A percentile compares a stretch with the other conserved stretches of the same genome.
phyloP scores from a whole-genome alignment of 2,329 filamentous ascomycete species.

The Juglanconis juglandina region DNA sequence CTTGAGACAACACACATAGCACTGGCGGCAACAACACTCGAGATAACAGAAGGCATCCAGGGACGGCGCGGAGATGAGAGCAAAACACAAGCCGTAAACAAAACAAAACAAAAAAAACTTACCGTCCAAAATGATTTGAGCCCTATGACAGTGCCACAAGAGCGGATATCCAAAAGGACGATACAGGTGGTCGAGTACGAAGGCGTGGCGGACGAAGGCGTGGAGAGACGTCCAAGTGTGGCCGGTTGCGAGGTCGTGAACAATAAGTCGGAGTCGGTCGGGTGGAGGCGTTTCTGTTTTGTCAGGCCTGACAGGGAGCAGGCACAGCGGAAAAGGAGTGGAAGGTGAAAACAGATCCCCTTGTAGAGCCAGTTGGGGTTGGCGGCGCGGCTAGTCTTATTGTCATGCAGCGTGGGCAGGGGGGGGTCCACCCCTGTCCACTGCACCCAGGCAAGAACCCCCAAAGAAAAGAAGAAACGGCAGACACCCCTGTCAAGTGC shows the following conservation, averaged over 20 bases:
- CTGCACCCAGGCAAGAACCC: neutral
- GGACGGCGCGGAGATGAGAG: constrained; percentile 2
- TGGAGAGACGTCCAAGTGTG: neutral
- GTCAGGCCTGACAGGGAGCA: constrained; percentile 3
- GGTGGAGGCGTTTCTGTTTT: constrained; percentile 8
- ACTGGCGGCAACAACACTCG: neutral
- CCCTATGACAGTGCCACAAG: neutral
- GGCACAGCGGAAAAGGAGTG: constrained; percentile 11
- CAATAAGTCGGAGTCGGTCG: neutral
- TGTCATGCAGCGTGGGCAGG: constrained; percentile 13
- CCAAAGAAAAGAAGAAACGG: neutral
- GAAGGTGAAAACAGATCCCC: constrained; percentile 3
- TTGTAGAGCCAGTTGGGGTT: constrained; percentile 9
- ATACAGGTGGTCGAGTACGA: neutral
- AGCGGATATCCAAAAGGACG: neutral
- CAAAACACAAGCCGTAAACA: constrained; percentile 1
- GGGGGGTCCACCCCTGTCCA: constrained; percentile 2
- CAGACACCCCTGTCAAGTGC: neutral
- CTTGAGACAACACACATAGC: constrained; percentile 2
- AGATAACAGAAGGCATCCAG: neutral
- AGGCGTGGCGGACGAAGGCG: neutral
- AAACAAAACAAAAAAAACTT: constrained; percentile 6
- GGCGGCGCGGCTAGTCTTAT: constrained; percentile 19
- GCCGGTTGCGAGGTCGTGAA: neutral
- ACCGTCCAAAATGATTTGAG: neutral